A percentile compares a stretch with the other conserved stretches of the same genome.
Evolutionary conservation across 768 basidiomycete genomes (phyloP).

Genomic region (Nidula microcarpa): DNA sequence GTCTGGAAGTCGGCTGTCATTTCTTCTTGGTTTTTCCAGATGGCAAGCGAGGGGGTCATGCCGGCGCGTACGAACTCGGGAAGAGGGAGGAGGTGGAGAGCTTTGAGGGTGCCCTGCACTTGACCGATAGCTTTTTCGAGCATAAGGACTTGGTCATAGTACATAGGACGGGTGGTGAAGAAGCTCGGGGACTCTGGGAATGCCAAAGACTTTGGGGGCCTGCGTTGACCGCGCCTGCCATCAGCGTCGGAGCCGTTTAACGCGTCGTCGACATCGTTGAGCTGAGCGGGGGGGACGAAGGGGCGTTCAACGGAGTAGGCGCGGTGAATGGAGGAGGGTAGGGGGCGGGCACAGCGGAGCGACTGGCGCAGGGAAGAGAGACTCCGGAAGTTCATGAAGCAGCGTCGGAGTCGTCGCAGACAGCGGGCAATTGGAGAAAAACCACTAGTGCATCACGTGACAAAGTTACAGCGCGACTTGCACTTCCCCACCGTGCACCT

Average conservation of each 20-base stretch:
- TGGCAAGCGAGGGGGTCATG: constrained; percentile 53
- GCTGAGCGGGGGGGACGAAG: constrained; percentile 32
- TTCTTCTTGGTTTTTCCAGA: constrained; percentile 67
- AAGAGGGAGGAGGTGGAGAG: constrained; percentile 72
- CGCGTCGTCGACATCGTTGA: constrained; percentile 7
- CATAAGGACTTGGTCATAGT: constrained; percentile 66
- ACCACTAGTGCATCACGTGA: no score
- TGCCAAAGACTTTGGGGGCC: constrained; percentile 5
- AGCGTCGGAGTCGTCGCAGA: not conserved
- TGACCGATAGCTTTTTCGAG: constrained; percentile 63
- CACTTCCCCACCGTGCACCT: no score
- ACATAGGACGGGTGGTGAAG: constrained; percentile 77
- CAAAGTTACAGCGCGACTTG: no score
- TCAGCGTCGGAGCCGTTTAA: constrained; percentile 2
- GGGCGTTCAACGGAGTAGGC: constrained; percentile 18
- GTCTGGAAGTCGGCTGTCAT: constrained; percentile 56
- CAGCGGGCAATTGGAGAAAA: not conserved
- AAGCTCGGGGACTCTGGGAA: constrained; percentile 71
- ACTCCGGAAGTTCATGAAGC: constrained; percentile 22
- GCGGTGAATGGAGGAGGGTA: constrained; percentile 7
- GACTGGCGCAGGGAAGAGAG: not conserved
- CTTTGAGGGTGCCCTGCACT: constrained; percentile 56
- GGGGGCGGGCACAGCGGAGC: constrained; percentile 8
- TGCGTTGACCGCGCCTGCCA: constrained; percentile 1
- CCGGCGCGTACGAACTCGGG: constrained; percentile 63